phyloP scores from a whole-genome alignment of 2,329 filamentous ascomycete genomes.

The Ceratocystis cacaofunesta region DNA sequence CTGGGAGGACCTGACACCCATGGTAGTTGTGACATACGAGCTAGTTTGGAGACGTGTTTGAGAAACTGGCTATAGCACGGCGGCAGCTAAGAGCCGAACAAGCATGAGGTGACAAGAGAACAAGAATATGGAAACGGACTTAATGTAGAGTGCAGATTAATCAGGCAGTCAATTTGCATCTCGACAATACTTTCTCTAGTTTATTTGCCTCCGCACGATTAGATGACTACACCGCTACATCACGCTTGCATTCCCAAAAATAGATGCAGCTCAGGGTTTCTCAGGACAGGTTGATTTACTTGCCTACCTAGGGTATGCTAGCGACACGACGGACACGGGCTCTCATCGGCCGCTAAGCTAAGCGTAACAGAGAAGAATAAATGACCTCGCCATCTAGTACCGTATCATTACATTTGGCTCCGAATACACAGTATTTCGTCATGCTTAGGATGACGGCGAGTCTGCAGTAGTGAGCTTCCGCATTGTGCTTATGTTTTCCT shows the following conservation, averaged over 20 bases:
- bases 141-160: too few relatives aligned
- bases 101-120: too few relatives aligned
- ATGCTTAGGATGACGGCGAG: not conserved
- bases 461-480: not conserved
- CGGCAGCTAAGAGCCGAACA: not conserved
- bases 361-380: not conserved
- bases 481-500: not conserved
- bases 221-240: not conserved
- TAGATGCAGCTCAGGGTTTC: not conserved
- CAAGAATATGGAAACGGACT: too few relatives aligned
- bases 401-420: slow-evolving; percentile 1
- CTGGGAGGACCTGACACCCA: not conserved
- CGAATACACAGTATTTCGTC: not conserved
- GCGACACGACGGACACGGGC: not conserved
- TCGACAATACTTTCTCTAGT: too few relatives aligned
- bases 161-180: too few relatives aligned
- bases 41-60: not conserved
- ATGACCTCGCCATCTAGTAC: not conserved
- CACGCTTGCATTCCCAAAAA: not conserved
- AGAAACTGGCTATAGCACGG: not conserved
- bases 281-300: not conserved
- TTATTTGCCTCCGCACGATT: not conserved
- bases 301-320: not conserved
- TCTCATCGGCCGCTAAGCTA: not conserved
- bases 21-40: not conserved